Evolutionary conservation across 306 rosid species (phyloP), one percentile per base, ranked within the genome.

Genomic region (Alnus rubra): DNA sequence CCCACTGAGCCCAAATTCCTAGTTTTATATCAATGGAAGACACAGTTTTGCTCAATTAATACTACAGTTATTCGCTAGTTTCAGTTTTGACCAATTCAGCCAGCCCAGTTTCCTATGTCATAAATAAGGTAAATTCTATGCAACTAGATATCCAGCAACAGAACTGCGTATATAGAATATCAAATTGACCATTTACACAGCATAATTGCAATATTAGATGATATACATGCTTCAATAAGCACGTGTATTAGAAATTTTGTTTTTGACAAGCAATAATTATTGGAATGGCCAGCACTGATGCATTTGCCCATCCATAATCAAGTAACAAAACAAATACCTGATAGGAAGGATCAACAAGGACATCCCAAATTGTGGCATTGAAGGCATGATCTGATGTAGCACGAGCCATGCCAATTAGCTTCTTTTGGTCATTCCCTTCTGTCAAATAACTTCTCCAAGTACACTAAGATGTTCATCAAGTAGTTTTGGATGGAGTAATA

Each of bases 301-400:
- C n/a, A 44, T 39, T 72, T n/a, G 4, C 48, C 13, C 81, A 58
- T 51, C 31, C 55, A 84, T 42, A 42, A 5, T 39, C 44, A 58
- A 64, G 74, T 65, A 54, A 65, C 69, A 53, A 53, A 78, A 82
- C 10, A 64, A 31, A 28, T 88, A 92, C 97, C 96, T 93, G 98
- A 85, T 95, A 95, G 72, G 85, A 74, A 73, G 99, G 98, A 84
- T 95, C 99, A 81, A 95, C 93, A 10, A 95, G 91, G 77, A 95
- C 99, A 84, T 95, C 99, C 99, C 99, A 93, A 71, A 95, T 95
- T 73, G 99, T 95, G 65, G 99, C 99, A 78, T 95, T 93, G 89
- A 95, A 95, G 53, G 98, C 99, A 82, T 95, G 98, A 84, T 95
- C 99, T 49, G 99, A 95, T 11, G 97, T 95, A 52, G 98, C 99